A percentile compares a stretch with the other conserved stretches of the same genome.
Conservation (phyloP, 805 yeast species). For the Kazachstania viticola region DNA sequence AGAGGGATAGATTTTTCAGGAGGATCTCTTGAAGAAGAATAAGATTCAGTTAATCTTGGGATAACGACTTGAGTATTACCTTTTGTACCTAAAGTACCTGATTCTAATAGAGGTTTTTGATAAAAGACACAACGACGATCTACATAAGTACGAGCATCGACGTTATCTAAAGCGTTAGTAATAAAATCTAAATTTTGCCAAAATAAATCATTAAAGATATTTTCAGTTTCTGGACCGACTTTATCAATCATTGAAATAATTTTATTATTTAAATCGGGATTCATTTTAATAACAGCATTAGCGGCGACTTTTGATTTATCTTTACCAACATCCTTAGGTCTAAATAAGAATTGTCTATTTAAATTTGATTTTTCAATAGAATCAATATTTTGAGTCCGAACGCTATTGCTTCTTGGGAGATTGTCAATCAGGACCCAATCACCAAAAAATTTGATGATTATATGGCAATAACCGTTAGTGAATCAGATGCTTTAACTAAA, state of each 20-base stretch:
- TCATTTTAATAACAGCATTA: conserved; percentile 70
- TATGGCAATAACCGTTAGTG: conserved; percentile 30
- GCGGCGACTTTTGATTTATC: conserved; percentile 89
- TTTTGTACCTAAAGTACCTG: conserved; percentile 96
- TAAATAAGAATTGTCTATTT: conserved; percentile 90
- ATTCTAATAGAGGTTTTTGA: conserved; percentile 82
- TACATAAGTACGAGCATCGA: conserved; percentile 95
- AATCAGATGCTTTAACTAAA: conserved; percentile 29
- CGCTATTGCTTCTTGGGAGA: conserved; percentile 10
- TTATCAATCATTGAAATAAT: conserved; percentile 72
- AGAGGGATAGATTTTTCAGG: conserved; percentile 96
- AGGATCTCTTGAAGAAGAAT: conserved; percentile 94
- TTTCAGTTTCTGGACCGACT: conserved; percentile 88
- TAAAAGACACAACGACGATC: conserved; percentile 94
- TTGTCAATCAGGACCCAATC: conserved; percentile 6
- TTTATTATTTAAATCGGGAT: conserved; percentile 69
- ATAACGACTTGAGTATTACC: conserved; percentile 96
- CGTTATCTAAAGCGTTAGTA: conserved; percentile 93
- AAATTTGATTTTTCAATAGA: conserved; percentile 90
- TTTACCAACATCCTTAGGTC: conserved; percentile 89
- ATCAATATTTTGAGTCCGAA: conserved; percentile 40
- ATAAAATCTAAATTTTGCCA: conserved; percentile 82
- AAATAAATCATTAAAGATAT: conserved; percentile 71
- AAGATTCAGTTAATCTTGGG: conserved; percentile 89
- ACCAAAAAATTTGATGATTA: conserved; percentile 24